Evolutionary conservation across 495 filamentous ascomycete species (phyloP), one percentile per base, ranked within the genome.

Genomic region (Trichocladium uniseriatum): DNA sequence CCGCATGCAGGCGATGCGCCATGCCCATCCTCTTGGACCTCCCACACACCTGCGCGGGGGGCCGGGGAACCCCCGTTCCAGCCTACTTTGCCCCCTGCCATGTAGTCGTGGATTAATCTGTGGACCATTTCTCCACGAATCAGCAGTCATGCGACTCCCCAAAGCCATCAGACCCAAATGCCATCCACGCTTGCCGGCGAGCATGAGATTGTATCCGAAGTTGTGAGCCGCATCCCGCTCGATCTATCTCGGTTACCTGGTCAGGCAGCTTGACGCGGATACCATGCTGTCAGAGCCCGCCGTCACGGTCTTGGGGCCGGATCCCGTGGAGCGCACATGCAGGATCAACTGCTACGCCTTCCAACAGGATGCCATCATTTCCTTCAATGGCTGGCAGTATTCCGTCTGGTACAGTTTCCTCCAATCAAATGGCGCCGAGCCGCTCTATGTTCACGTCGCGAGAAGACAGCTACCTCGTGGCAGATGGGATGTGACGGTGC

Each of bases 311-410:
- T 54, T 72, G 45, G 67, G 61, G 36, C 49, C 39, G 15, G 67
- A 70, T 53, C 64, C 68, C 19, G 50, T 59, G 24, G 55, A 67
- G 45, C 68, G 69, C 42, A 54, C 45, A 27, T 65, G 52, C 58
- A 55, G 60, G 31, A 57, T 72, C 42, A 72, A 72, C 55, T 69
- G 65, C 24, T 62, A 64, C 45, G 65, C 69, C 2, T 72, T 71
- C 54, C 69, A 72, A 45, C 69, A 72, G 45, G 63, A 72, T 46
- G 65, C 57, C 31, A 58, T 72, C 42, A 49, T 58, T 24, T 56
- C 68, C 24, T 66, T 63, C 51, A 57, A 61, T 22, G 69, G 68
- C 10, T 69, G 58, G 59, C 73, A 75, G 49, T 76, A 75, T 46
- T 67, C 63, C 31, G 63, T 59, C 20, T 75, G 69, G 52, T 76